Conservation (phyloP, 495 filamentous ascomycete genomes). For the Rhizodiscina lignyota region DNA sequence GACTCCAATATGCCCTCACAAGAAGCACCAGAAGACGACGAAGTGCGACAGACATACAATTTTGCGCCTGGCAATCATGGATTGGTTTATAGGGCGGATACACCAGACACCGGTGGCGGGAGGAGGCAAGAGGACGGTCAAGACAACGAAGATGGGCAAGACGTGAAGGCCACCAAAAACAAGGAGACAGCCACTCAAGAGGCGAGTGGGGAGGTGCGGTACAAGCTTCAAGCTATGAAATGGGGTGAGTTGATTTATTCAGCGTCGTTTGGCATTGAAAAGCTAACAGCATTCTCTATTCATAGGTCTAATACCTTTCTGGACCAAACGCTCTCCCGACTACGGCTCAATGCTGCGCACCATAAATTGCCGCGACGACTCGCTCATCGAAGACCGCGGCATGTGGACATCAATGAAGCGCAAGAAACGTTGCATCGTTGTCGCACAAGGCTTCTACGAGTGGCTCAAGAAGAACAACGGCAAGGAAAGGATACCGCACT, state of each 20-base stretch:
- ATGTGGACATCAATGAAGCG: constrained; percentile 91
- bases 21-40: constrained; percentile 58
- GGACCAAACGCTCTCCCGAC: constrained; percentile 69
- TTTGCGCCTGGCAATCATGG: constrained; percentile 82
- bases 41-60: constrained; percentile 71
- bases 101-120: constrained; percentile 35
- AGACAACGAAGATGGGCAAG: constrained; percentile 5
- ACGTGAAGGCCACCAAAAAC: constrained; percentile 1
- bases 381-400: constrained; percentile 52
- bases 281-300: constrained; percentile 16
- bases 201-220: constrained; percentile 19
- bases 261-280: neutral
- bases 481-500: constrained; percentile 73
- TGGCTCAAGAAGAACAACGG: constrained; percentile 72
- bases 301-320: constrained; percentile 70
- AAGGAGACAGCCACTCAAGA: constrained; percentile 2
- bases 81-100: constrained; percentile 69
- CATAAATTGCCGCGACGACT: constrained; percentile 93
- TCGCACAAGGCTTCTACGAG: constrained; percentile 90
- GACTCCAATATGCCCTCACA: constrained; percentile 61
- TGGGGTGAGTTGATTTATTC: constrained; percentile 39
- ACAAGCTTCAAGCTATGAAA: constrained; percentile 81
- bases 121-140: constrained; percentile 5
- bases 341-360: constrained; percentile 65
- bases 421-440: constrained; percentile 68